Evolutionary conservation across 2,329 filamentous ascomycete species (phyloP).

Genomic region (Thielaviopsis euricoi): DNA sequence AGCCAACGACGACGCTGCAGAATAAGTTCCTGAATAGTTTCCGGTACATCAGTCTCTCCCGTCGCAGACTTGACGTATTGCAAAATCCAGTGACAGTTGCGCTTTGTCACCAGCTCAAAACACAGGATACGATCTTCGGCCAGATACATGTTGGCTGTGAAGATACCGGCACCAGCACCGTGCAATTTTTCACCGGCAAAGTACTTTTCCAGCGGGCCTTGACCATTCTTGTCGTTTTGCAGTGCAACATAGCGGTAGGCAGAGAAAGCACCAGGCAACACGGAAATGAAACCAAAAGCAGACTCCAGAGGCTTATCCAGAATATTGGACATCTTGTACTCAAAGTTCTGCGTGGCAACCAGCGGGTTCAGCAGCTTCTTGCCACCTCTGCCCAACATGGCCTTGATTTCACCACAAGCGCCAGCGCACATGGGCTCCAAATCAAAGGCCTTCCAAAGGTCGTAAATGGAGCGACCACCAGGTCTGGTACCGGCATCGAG

Average conservation of each 20-base stretch:
- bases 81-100: slow-evolving; percentile 92
- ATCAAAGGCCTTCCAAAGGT: slow-evolving; percentile 97
- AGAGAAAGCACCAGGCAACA: slow-evolving; percentile 94
- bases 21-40: slow-evolving; percentile 85
- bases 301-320: slow-evolving; percentile 95
- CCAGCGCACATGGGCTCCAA: slow-evolving; percentile 94
- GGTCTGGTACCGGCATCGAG: slow-evolving; percentile 93
- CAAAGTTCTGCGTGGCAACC: slow-evolving; percentile 93
- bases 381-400: slow-evolving; percentile 73
- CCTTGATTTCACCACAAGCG: slow-evolving; percentile 97
- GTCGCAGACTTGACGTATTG: slow-evolving; percentile 97
- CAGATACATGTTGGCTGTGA: slow-evolving; percentile 98
- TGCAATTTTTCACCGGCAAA: slow-evolving; percentile 96
- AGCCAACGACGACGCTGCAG: slow-evolving; percentile 92
- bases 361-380: slow-evolving; percentile 85
- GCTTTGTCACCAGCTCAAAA: slow-evolving; percentile 94
- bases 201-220: slow-evolving; percentile 89
- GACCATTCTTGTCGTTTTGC: slow-evolving; percentile 89
- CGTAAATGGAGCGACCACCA: slow-evolving; percentile 87
- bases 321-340: slow-evolving; percentile 99
- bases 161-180: slow-evolving; percentile 79
- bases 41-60: slow-evolving; percentile 93
- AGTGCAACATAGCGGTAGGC: slow-evolving; percentile 89
- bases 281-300: slow-evolving; percentile 93
- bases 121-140: slow-evolving; percentile 97